Evolutionary conservation across 2,329 filamentous ascomycete species (phyloP), one percentile per base, ranked within the genome.

Genomic region (Didymella arachidicola): DNA sequence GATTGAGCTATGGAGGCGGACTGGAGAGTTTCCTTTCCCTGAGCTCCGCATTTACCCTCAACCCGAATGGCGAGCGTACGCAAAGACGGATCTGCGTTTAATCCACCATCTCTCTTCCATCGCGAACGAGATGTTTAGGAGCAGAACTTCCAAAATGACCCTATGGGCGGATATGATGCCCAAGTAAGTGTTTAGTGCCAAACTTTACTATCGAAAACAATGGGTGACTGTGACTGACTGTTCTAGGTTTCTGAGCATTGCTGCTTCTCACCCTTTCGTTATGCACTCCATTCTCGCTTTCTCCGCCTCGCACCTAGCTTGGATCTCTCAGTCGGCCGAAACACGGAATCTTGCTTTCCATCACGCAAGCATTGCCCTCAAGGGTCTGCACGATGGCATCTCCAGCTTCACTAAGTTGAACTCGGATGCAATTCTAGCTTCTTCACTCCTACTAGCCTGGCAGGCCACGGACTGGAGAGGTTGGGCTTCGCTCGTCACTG

Each of bases 401-500:
- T 87, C 88, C 43, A 84, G 85, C 19, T 97, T 98, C 78, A 96
- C 91, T 2, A 88, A 87, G 68, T 87, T 90, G 51, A 96, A 93
- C 61, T 94, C 92, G 2, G 94, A 99, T 78, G 93, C 93, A 42
- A 89, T 97, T 62, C 84, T 99, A 53, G 94, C 93, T 26, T 92
- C 93, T 30, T 97, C 94, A 26, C 87, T 97, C 43, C 86, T 98
- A 46, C 84, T 99, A 48, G 96, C 93, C 36, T 98, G 95, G 93
- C 94, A 98, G 80, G 91, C 92, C 55, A 95, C 89, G 60, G 94
- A 98, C 81, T 98, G 93, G 94, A 96, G 84, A 83, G 89, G 81
- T 78, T 98, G 94, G 94, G 92, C 90, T 63, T 93, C 93, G 66
- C 82, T 97, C 60, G 95, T 97, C 83, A 54, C 57, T 25, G 52